A percentile compares a stretch with the other conserved stretches of the same genome.
Conservation (phyloP, 345 rosid genomes). For the Populus euphratica region DNA sequence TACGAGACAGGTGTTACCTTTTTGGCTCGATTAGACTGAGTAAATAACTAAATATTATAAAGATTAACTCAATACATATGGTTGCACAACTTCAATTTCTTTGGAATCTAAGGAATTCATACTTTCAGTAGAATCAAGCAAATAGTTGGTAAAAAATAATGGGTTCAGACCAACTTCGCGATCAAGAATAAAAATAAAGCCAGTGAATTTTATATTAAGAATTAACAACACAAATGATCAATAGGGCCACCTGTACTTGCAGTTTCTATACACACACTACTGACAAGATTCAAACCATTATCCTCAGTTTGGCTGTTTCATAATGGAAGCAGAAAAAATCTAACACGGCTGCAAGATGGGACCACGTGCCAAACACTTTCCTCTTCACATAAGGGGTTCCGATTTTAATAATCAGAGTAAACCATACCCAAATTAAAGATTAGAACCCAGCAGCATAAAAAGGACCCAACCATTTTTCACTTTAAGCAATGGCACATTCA, state of each 20-base stretch:
- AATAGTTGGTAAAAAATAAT: not conserved
- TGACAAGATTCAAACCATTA: constrained; percentile 6
- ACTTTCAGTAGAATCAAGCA: not conserved
- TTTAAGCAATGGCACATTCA: not conserved
- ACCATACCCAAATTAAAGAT: not conserved
- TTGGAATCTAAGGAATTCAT: not conserved
- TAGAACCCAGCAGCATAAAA: not conserved
- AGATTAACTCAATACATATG: not conserved
- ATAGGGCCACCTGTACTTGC: constrained; percentile 11
- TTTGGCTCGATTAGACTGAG: not conserved
- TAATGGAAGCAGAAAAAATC: not conserved
- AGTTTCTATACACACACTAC: not conserved
- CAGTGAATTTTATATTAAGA: not conserved
- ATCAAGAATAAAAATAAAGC: not conserved
- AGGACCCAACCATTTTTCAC: not conserved
- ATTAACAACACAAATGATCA: not conserved
- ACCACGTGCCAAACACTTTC: not conserved
- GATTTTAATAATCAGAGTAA: not conserved
- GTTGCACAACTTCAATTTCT: not conserved
- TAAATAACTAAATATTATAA: not conserved
- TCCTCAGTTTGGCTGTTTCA: not conserved
- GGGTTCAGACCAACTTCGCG: not conserved
- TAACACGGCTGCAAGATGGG: not conserved
- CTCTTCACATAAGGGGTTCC: not conserved
- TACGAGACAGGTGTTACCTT: not conserved